Evolutionary conservation across 495 filamentous ascomycete genomes (phyloP).

Genomic region (Lichina pygmaea): DNA sequence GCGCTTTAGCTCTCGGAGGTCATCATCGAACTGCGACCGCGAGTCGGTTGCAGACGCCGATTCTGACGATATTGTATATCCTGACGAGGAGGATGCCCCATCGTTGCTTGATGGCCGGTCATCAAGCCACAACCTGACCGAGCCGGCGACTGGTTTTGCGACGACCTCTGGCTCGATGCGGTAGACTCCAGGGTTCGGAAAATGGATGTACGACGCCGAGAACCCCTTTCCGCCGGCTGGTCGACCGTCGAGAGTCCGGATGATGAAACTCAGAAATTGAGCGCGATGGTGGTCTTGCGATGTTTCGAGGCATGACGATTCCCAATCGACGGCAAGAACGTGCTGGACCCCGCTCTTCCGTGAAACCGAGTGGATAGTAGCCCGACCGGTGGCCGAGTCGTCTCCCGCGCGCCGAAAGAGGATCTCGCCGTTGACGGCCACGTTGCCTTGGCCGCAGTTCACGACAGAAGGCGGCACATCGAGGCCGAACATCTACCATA

Average conservation of each 20-base stretch:
- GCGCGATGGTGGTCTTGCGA: not conserved
- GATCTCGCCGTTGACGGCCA: not conserved
- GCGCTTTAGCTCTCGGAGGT: conserved; percentile 9
- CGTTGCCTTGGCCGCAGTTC: not conserved
- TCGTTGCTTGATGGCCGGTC: not conserved
- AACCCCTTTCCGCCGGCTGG: not conserved
- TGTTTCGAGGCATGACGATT: not conserved
- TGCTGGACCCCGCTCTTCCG: not conserved
- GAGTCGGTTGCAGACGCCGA: not conserved
- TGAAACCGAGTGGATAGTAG: not conserved
- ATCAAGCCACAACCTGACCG: not conserved
- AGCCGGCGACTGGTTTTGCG: not conserved
- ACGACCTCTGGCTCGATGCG: not conserved
- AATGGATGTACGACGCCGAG: not conserved
- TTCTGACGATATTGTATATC: too few species aligned
- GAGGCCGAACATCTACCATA: conserved; percentile 1
- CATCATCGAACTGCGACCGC: conserved; percentile 3
- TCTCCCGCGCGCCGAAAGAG: not conserved
- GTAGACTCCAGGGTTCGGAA: not conserved
- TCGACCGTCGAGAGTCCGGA: not conserved
- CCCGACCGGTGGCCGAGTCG: not conserved
- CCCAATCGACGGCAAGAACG: not conserved
- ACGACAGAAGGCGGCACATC: not conserved
- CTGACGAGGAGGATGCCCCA: not conserved
- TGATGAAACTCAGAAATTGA: not conserved